These are phyloP conservation scores for Truncatella angustata DNA, from an alignment of 2,329 filamentous ascomycete genomes.

Conservation along the genomic window DNA sequence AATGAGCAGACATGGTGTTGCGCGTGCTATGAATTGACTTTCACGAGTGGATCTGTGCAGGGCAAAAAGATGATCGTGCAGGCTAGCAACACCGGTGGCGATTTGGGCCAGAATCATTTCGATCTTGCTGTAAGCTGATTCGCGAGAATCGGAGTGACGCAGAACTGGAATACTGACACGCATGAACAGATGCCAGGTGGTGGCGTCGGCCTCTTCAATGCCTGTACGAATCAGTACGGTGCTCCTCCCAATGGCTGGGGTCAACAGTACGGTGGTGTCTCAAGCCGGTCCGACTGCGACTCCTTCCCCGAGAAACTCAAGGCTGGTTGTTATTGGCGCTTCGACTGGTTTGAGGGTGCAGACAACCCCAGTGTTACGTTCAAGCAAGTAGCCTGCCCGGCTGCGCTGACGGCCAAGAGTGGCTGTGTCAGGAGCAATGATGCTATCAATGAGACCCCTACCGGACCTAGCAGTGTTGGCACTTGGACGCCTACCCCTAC, in stretches of 20 bases:
- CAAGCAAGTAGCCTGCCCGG: constrained; percentile 54
- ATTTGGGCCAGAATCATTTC: constrained; percentile 54
- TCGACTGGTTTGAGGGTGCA: constrained; percentile 60
- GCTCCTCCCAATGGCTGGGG: constrained; percentile 51
- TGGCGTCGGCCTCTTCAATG: constrained; percentile 53
- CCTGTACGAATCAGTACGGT: constrained; percentile 42
- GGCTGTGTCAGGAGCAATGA: constrained; percentile 31
- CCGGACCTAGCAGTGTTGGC: neutral
- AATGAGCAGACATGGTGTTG: constrained; percentile 65
- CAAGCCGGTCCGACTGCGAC: constrained; percentile 48
- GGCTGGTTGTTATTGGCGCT: constrained; percentile 61
- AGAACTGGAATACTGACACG: too few relatives aligned
- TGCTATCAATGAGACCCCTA: constrained; percentile 32
- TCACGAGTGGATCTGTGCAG: constrained; percentile 50
- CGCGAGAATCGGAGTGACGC: too few relatives aligned
- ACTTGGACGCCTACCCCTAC: neutral
- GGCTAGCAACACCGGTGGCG: constrained; percentile 57
- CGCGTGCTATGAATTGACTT: constrained; percentile 59
- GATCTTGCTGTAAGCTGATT: constrained; percentile 41
- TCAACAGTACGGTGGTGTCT: constrained; percentile 57
- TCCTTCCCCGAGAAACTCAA: constrained; percentile 52
- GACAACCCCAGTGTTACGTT: constrained; percentile 57
- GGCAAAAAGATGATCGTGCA: constrained; percentile 62
- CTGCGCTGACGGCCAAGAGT: constrained; percentile 41
- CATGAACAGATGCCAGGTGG: constrained; percentile 52